A percentile compares a stretch with the other conserved stretches of the same genome.
Conservation (phyloP, 2,329 filamentous ascomycete species). For the Purpureocillium lavendulum region DNA sequence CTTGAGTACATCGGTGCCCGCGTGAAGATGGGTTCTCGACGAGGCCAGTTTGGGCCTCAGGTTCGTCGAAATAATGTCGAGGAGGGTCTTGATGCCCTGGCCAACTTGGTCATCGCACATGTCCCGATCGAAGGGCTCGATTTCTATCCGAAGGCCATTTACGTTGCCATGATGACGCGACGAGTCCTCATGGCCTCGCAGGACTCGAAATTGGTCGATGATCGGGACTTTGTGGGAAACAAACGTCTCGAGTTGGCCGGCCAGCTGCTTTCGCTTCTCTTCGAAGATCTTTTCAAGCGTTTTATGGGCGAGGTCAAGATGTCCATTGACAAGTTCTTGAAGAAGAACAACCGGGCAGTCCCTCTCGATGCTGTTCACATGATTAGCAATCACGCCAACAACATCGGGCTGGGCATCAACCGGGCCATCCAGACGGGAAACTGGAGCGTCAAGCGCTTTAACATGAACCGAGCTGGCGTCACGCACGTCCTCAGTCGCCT, state of each 20-base stretch:
- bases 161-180: slow-evolving; percentile 96
- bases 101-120: slow-evolving; percentile 89
- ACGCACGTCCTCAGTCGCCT: slow-evolving; percentile 92
- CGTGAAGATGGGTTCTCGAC: slow-evolving; percentile 77
- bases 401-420: slow-evolving; percentile 89
- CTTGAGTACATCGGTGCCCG: slow-evolving; percentile 83
- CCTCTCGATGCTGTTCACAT: slow-evolving; percentile 82
- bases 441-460: slow-evolving; percentile 96
- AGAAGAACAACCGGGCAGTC: slow-evolving; percentile 83
- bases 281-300: slow-evolving; percentile 96
- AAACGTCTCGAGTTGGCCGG: slow-evolving; percentile 93
- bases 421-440: slow-evolving; percentile 95
- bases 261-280: slow-evolving; percentile 84
- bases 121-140: slow-evolving; percentile 87
- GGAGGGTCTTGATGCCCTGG: slow-evolving; percentile 86
- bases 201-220: slow-evolving; percentile 83
- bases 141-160: slow-evolving; percentile 94
- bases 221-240: slow-evolving; percentile 96
- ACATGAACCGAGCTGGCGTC: slow-evolving; percentile 95
- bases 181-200: slow-evolving; percentile 90
- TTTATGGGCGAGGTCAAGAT: slow-evolving; percentile 84
- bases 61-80: slow-evolving; percentile 73
- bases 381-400: slow-evolving; percentile 74
- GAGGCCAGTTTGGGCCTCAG: slow-evolving; percentile 43
- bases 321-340: slow-evolving; percentile 90